Conservation (phyloP, 1,284 basidiomycete genomes). For the Albatrellus sp. region DNA sequence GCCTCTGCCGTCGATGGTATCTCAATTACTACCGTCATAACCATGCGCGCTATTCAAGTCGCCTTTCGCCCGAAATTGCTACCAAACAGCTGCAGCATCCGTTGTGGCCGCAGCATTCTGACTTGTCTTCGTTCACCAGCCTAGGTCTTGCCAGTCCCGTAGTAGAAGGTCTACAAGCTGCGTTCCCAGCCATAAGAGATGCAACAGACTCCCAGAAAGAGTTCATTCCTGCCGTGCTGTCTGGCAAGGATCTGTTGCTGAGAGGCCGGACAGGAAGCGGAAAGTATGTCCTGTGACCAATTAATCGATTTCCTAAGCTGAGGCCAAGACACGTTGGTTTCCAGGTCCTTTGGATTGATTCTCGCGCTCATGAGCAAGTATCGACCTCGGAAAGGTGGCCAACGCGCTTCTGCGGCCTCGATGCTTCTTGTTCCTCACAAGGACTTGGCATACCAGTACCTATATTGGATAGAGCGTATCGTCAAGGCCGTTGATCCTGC, state of each 20-base stretch:
- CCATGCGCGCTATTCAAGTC: too few species aligned
- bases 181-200: constrained; percentile 46
- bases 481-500: constrained; percentile 19
- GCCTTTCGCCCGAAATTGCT: background rate
- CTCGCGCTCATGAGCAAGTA: constrained; percentile 52
- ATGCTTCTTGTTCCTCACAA: constrained; percentile 64
- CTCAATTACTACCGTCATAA: too few species aligned
- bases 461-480: constrained; percentile 54
- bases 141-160: constrained; percentile 39
- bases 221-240: constrained; percentile 50
- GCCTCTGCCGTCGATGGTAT: background rate
- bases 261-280: constrained; percentile 64
- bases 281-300: constrained; percentile 39
- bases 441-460: constrained; percentile 58
- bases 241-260: constrained; percentile 47
- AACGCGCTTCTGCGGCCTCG: constrained; percentile 24
- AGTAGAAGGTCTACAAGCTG: constrained; percentile 32
- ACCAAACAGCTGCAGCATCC: background rate
- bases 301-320: background rate
- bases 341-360: constrained; percentile 58
- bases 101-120: background rate
- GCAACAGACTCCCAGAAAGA: constrained; percentile 49
- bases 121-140: constrained; percentile 26
- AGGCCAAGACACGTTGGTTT: background rate
- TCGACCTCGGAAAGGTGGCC: constrained; percentile 16